Base-by-base conservation (phyloP, 306 rosid species). In the Crotalaria pallida region DNA sequence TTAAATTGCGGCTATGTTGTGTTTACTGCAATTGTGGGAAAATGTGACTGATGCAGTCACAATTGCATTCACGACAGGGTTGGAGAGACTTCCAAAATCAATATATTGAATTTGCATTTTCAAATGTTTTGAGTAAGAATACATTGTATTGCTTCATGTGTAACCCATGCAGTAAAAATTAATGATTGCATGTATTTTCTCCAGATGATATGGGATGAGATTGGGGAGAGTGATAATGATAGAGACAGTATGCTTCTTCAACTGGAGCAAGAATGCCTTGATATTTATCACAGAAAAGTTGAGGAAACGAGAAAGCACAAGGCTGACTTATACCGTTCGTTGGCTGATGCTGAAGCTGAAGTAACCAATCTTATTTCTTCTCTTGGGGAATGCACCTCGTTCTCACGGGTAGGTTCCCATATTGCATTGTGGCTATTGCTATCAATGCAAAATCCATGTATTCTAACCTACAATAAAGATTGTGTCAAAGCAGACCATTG, bases 221-320 rank as follows among this genome's bases (percentile, higher is more conserved):
- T 93, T 80, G 97, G 98, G 63, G 98, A 93, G 72, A 77, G 80
- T 74, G 89, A 93, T 15, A 66, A 63, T 2, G 89, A 90, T 65
- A 85, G 96, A 71, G 98, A 93, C 77, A 79, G 69, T 77, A 87
- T 79, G 96, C 97, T 93, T 62, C 87, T 90, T 43, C 92, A 93
- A 80, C 88, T 93, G 15, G 96, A 93, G 89, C 92, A 90, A 75
- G 97, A 90, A 47, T 93, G 98, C 76, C 97, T 88, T 17, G 83
- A 90, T 43, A 90, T 93, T 52, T 93, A 93, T 80, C 84, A 87
- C 18, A 82, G 71, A 65, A 93, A 83, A 80, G 96, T 93, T 23
- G 96, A 93, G 58, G 78, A 80, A 67, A 87, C 92, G 4, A 84
- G 98, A 72, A 87, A 84, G 87, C 76, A 84, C 84, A 85, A 79